A percentile compares a stretch with the other conserved stretches of the same genome.
Evolutionary conservation across 2,329 filamentous ascomycete genomes (phyloP).

Genomic region (Claviceps maximensis): DNA sequence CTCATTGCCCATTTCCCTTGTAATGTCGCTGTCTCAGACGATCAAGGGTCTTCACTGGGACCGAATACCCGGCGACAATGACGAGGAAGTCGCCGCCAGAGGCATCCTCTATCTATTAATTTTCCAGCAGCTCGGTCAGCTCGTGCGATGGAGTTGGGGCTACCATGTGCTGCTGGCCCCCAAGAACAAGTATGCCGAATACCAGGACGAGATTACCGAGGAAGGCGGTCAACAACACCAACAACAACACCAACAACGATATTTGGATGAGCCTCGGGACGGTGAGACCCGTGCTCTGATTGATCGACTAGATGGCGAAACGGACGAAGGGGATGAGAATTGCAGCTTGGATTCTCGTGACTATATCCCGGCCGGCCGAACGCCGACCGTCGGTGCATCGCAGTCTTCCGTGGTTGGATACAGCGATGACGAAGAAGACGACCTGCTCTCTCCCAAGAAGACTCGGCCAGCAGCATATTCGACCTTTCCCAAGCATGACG

Average conservation of each 20-base stretch:
- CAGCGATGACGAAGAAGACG: slow-evolving; percentile 30
- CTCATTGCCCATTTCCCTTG: slow-evolving; percentile 89
- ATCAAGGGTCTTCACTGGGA: slow-evolving; percentile 89
- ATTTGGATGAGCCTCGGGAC: slow-evolving; percentile 28
- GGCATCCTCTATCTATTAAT: slow-evolving; percentile 93
- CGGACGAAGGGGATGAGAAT: slow-evolving; percentile 24
- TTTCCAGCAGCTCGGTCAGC: slow-evolving; percentile 92
- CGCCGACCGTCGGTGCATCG: slow-evolving; percentile 38
- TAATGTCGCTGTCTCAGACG: slow-evolving; percentile 86
- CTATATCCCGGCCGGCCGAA: slow-evolving; percentile 43
- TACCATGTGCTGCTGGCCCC: slow-evolving; percentile 91
- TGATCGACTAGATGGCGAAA: slow-evolving; percentile 20
- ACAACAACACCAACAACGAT: slow-evolving; percentile 44
- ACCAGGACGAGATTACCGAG: slow-evolving; percentile 39
- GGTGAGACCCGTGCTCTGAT: slow-evolving; percentile 34
- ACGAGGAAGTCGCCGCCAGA: slow-evolving; percentile 84
- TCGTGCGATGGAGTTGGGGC: slow-evolving; percentile 96
- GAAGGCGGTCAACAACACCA: no score
- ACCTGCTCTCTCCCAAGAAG: slow-evolving; percentile 17
- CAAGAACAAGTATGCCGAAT: slow-evolving; percentile 57
- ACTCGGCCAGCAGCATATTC: slow-evolving; percentile 12
- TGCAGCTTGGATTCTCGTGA: slow-evolving; percentile 29
- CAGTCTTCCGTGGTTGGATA: slow-evolving; percentile 35
- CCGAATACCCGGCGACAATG: slow-evolving; percentile 79
- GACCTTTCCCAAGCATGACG: slow-evolving; percentile 14